phyloP scores from a whole-genome alignment of 495 filamentous ascomycete species.

The Aspergillus nanangensis region DNA sequence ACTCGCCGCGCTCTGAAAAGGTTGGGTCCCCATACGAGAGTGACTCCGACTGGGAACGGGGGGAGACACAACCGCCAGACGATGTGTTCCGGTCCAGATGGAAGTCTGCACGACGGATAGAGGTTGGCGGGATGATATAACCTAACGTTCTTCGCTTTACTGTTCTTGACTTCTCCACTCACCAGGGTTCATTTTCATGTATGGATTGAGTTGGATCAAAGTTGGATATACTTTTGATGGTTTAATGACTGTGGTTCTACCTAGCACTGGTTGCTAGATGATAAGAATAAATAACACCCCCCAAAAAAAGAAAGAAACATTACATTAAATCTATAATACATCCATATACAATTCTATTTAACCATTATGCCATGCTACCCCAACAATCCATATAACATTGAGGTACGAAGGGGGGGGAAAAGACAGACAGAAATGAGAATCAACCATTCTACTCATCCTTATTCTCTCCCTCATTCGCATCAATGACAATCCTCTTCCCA shows the following conservation, averaged over 20 bases:
- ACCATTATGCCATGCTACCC: too few relatives aligned
- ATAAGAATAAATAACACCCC: too few relatives aligned
- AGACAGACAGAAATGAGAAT: background rate
- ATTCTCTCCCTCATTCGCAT: slow-evolving; percentile 24
- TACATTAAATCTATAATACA: background rate
- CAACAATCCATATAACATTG: background rate
- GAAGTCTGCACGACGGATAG: slow-evolving; percentile 9
- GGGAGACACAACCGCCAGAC: slow-evolving; percentile 4
- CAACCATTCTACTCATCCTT: slow-evolving; percentile 19
- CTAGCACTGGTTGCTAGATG: too few relatives aligned
- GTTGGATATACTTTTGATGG: too few relatives aligned
- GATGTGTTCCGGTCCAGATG: slow-evolving; percentile 6
- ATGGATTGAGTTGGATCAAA: too few relatives aligned
- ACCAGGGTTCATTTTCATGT: too few relatives aligned
- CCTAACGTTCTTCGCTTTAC: background rate
- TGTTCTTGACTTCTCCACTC: too few relatives aligned
- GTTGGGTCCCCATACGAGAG: background rate
- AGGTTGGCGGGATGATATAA: slow-evolving; percentile 15
- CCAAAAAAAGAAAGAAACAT: too few relatives aligned
- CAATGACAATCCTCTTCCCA: slow-evolving; percentile 61
- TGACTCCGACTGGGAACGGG: background rate
- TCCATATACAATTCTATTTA: too few relatives aligned
- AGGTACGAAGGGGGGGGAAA: background rate
- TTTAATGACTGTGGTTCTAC: too few relatives aligned
- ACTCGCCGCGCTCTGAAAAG: background rate